Percentiles rank a stretch among this genome's conserved stretches.
Conservation (phyloP, 768 basidiomycete genomes). For the Termitomyces sp. region DNA sequence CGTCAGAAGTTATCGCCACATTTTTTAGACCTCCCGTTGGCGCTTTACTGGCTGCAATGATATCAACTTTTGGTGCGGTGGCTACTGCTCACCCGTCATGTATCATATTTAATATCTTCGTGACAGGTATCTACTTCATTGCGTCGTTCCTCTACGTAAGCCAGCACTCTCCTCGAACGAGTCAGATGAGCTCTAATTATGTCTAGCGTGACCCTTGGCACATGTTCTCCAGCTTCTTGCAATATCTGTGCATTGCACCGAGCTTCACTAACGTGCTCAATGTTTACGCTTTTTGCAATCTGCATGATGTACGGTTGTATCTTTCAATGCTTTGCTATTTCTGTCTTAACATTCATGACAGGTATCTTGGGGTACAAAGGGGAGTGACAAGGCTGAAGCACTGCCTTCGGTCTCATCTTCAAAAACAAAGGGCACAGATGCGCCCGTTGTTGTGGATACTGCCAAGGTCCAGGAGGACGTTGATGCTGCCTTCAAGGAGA, state of each 20-base stretch:
- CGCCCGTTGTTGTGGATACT: constrained; percentile 81
- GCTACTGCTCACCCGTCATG: background rate
- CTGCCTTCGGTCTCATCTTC: constrained; percentile 86
- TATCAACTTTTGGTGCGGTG: constrained; percentile 77
- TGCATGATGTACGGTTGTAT: constrained; percentile 66
- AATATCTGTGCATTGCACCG: constrained; percentile 86
- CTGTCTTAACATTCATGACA: constrained; percentile 18
- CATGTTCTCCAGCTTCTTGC: constrained; percentile 91
- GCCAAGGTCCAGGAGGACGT: constrained; percentile 83
- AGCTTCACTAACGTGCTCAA: constrained; percentile 95
- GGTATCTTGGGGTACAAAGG: constrained; percentile 95
- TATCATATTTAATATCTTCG: background rate
- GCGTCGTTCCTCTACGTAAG: constrained; percentile 84
- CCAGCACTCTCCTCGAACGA: constrained; percentile 7
- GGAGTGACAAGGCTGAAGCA: constrained; percentile 89
- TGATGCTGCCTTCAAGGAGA: constrained; percentile 88
- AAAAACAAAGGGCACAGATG: constrained; percentile 70
- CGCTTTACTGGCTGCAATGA: constrained; percentile 78
- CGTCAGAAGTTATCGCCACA: constrained; percentile 43
- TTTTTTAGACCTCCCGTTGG: constrained; percentile 78
- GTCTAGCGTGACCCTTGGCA: constrained; percentile 93
- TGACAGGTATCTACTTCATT: constrained; percentile 69
- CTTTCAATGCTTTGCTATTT: background rate
- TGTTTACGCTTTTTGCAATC: constrained; percentile 95
- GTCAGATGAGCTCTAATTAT: background rate